A percentile compares a stretch with the other conserved stretches of the same genome.
These are phyloP conservation scores for Plenodomus biglobosus DNA, from an alignment of 2,329 filamentous ascomycete genomes.

Conservation along the genomic window DNA sequence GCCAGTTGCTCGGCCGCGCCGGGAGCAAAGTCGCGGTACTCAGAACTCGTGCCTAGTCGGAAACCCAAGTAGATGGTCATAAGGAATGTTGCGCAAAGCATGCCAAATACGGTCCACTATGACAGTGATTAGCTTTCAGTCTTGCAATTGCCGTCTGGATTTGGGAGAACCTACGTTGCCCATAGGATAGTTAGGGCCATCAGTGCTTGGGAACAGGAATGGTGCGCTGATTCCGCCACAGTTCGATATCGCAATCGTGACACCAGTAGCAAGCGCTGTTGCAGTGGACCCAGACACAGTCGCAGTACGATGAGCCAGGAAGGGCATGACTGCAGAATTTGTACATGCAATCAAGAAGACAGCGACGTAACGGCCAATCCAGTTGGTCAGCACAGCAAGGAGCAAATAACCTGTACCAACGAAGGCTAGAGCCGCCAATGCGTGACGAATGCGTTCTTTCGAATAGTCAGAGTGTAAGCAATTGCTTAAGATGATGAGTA, in stretches of 20 bases:
- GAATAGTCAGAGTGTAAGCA: conserved; percentile 23
- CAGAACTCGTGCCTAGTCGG: conserved; percentile 22
- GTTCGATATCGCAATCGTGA: conserved; percentile 25
- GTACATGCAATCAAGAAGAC: conserved; percentile 27
- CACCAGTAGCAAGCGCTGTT: conserved; percentile 24
- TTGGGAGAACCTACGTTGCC: conserved; percentile 14
- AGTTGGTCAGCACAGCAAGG: conserved; percentile 20
- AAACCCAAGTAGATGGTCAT: conserved; percentile 24
- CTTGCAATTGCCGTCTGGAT: background rate
- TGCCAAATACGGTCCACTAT: conserved; percentile 24
- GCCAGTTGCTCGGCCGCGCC: conserved; percentile 23
- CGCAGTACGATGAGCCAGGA: conserved; percentile 24
- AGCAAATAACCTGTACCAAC: conserved; percentile 24
- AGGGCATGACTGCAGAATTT: conserved; percentile 23
- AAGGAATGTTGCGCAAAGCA: conserved; percentile 18
- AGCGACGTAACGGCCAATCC: conserved; percentile 24
- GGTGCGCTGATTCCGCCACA: conserved; percentile 25
- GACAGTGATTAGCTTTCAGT: background rate
- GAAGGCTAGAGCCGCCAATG: conserved; percentile 16
- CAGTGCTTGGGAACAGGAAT: conserved; percentile 17
- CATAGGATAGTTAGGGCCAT: conserved; percentile 24
- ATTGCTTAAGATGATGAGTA: conserved; percentile 47
- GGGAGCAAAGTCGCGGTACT: conserved; percentile 24
- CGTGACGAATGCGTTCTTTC: conserved; percentile 24
- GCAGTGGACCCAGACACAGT: conserved; percentile 25